These are phyloP conservation scores for Coleophoma crateriformis DNA, from an alignment of 2,329 filamentous ascomycete species.

Conservation along the genomic window DNA sequence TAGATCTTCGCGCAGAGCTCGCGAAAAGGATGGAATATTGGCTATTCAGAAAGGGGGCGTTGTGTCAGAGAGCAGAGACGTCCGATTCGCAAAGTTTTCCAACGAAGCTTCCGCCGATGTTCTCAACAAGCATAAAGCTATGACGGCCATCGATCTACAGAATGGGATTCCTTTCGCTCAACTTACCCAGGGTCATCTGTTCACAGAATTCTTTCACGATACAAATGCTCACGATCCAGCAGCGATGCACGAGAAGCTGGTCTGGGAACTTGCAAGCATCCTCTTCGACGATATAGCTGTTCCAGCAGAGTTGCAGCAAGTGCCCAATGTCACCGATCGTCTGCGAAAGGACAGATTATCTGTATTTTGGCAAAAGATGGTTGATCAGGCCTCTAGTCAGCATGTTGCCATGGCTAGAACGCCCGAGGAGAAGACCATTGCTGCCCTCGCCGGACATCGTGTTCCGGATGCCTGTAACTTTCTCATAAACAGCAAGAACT, in stretches of 20 bases:
- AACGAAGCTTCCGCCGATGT: constrained; percentile 51
- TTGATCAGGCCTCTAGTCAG: constrained; percentile 52
- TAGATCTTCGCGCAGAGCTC: constrained; percentile 19
- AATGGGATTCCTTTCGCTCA: constrained; percentile 56
- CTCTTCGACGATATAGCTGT: constrained; percentile 70
- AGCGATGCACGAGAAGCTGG: constrained; percentile 59
- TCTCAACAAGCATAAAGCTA: constrained; percentile 47
- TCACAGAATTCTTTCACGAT: constrained; percentile 42
- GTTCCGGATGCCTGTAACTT: constrained; percentile 77
- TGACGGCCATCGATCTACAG: constrained; percentile 46
- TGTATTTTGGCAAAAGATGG: constrained; percentile 58
- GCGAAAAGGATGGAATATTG: constrained; percentile 39
- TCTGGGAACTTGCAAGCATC: constrained; percentile 83
- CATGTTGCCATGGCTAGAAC: constrained; percentile 54
- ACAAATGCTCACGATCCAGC: constrained; percentile 34
- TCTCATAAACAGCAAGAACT: constrained; percentile 70
- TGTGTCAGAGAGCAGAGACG: constrained; percentile 56
- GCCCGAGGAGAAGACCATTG: constrained; percentile 77
- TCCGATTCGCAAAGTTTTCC: constrained; percentile 59
- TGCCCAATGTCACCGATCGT: constrained; percentile 28
- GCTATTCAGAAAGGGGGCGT: constrained; percentile 50
- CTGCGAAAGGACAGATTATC: constrained; percentile 61
- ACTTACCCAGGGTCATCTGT: constrained; percentile 38
- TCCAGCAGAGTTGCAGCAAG: constrained; percentile 32
- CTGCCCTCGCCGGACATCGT: constrained; percentile 72